Evolutionary conservation across 1,139 yeast species (phyloP), one percentile per base, ranked within the genome.

Genomic region (Saccharomycopsis hybrid): DNA sequence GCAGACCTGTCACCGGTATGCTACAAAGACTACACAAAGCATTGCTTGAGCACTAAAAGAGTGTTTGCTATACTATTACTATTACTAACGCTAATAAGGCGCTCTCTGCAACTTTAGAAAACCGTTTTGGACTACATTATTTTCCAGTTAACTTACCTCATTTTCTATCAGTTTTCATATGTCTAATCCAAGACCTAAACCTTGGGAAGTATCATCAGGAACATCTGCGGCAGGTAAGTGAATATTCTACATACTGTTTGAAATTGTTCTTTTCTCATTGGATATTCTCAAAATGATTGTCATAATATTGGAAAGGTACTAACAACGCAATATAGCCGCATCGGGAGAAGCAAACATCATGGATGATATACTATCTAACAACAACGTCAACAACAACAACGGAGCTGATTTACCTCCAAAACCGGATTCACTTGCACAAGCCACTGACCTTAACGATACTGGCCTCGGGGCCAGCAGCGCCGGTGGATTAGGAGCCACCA

Each of bases 121-220:
- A 18, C 18, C 18, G 18, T 18, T 18, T 18, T 18, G 18, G 18
- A 18, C 18, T 18, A 18, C 18, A 18, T 18, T 18, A 18, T 18
- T 18, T 18, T 18, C 18, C 18, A 18, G 18, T 18, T 18, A 18
- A 18, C 18, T 18, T 18, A 18, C 18, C 18, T 18, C 18, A 18
- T 18, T 18, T 18, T 18, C 18, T 18, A 18, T 18, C 18, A 18
- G 18, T 18, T 18, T 18, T 18, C 18, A 18, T 18, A 62, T 69
- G 74, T 73, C 78, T 31, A 73, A 70, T 27, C 80, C 83, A 49
- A 71, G 92, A 67, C 77, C 87, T 24, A 85, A 85, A 64, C 92
- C 94, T 31, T 85, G 92, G 92, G 92, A 85, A 62, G 76, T 73
- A 5, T 60, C 76, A 9, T 70, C 77, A 11, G 83, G 82, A 3